Evolutionary conservation across 2,329 filamentous ascomycete species (phyloP), one percentile per base, ranked within the genome.

Genomic region (Pseudocercospora pini-densiflorae): DNA sequence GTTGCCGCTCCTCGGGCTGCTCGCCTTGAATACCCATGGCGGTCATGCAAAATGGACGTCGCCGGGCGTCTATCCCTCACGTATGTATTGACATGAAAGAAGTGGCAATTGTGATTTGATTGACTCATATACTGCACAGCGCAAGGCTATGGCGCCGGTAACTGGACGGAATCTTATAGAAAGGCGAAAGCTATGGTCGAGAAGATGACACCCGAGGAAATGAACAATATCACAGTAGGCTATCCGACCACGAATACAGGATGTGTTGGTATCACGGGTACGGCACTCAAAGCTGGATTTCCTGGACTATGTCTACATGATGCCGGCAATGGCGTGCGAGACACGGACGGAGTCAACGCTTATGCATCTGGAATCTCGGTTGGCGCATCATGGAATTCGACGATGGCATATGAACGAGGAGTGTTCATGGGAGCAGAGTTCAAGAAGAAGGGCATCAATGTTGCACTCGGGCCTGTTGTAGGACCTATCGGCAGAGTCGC

Each of bases 401-500:
- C 82, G 8, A 74, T 88, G 65, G 84, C 86, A 0, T 84, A 86
- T 58, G 76, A 82, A 47, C 77, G 87, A 12, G 87, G 80, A 0
- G 76, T 79, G 3, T 82, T 83, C 53, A 86, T 89, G 81, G 87
- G 84, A 0, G 80, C 79, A 3, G 87, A 89, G 68, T 88, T 88
- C 72, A 84, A 73, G 67, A 72, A 70, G 27, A 79, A 79, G 80
- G 70, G 80, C 43, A 85, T 89, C 31, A 89, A 93, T 75, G 83
- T 92, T 62, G 88, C 87, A 67, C 82, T 93, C 4, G 90, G 90
- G 0, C 90, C 90, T 1, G 82, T 85, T 0, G 88, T 92, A 29
- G 90, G 90, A 0, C 86, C 91, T 0, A 77, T 93, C 2, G 91
- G 91, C 1, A 85, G 90, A 9, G 90, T 92, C 72, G 90, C 90